Percentiles rank a stretch among this genome's conserved stretches.
Evolutionary conservation across 768 basidiomycete genomes (phyloP).

Genomic region (Pisolithus marmoratus): DNA sequence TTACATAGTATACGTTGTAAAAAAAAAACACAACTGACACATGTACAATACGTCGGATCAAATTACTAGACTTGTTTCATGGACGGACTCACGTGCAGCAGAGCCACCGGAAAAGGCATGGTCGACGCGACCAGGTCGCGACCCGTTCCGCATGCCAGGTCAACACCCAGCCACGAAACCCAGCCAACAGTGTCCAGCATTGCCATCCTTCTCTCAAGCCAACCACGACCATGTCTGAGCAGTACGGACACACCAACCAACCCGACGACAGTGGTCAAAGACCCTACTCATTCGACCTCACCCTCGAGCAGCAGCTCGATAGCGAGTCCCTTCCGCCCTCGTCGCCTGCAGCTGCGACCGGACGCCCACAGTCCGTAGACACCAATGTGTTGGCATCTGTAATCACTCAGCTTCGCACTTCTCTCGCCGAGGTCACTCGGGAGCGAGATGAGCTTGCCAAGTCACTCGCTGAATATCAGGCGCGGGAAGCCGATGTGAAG

Average conservation of each 20-base stretch:
- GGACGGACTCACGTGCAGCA: too few relatives aligned
- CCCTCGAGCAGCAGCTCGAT: constrained; percentile 69
- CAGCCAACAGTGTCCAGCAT: not conserved
- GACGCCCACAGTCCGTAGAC: constrained; percentile 55
- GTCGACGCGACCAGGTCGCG: too few relatives aligned
- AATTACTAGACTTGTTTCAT: too few relatives aligned
- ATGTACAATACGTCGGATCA: too few relatives aligned
- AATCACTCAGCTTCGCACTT: constrained; percentile 65
- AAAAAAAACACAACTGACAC: too few relatives aligned
- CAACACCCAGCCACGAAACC: constrained; percentile 2
- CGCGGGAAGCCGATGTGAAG: constrained; percentile 53
- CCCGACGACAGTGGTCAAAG: constrained; percentile 20
- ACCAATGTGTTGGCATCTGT: constrained; percentile 72
- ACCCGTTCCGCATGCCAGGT: constrained; percentile 7
- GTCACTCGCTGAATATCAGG: constrained; percentile 43
- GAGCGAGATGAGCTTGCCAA: constrained; percentile 66
- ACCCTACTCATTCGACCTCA: constrained; percentile 64
- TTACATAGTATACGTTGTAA: too few relatives aligned
- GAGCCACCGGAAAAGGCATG: too few relatives aligned
- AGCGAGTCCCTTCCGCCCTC: constrained; percentile 54
- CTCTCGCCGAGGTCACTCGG: constrained; percentile 54
- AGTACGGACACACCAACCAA: constrained; percentile 16
- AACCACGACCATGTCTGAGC: constrained; percentile 23
- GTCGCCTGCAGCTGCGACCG: constrained; percentile 26
- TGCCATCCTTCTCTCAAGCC: not conserved